Percentiles rank a stretch among this genome's conserved stretches.
Evolutionary conservation across 2,329 filamentous ascomycete genomes (phyloP).

Genomic region (Furcasterigmium sp.): DNA sequence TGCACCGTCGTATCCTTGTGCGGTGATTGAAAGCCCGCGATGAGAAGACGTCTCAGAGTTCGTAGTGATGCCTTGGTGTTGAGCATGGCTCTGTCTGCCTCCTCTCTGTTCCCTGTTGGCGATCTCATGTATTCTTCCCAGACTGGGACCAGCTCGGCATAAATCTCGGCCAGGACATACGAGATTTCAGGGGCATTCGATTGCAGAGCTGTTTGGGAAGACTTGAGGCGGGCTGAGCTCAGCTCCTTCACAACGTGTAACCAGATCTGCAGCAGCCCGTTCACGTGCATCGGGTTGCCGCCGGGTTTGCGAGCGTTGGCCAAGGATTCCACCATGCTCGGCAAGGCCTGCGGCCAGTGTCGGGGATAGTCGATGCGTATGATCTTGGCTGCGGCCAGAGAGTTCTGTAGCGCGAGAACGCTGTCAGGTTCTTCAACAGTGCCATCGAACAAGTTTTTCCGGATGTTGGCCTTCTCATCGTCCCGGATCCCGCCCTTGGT

Average conservation of each 20-base stretch:
- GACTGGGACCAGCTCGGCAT: conserved; percentile 63
- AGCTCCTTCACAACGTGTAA: conserved; percentile 89
- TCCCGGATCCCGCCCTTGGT: conserved; percentile 61
- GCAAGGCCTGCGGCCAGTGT: conserved; percentile 69
- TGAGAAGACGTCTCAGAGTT: conserved; percentile 70
- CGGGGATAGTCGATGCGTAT: conserved; percentile 82
- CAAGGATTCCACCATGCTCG: conserved; percentile 58
- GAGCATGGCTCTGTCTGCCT: conserved; percentile 59
- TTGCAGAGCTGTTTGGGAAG: conserved; percentile 71
- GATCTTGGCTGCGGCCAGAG: conserved; percentile 81
- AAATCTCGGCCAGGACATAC: conserved; percentile 73
- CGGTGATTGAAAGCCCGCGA: conserved; percentile 79
- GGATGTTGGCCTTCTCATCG: conserved; percentile 72
- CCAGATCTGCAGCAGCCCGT: conserved; percentile 69
- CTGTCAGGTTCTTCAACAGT: conserved; percentile 75
- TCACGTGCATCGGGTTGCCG: conserved; percentile 61
- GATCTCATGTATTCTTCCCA: conserved; percentile 60
- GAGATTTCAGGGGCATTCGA: conserved; percentile 77
- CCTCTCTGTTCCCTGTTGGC: conserved; percentile 45
- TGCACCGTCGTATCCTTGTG: conserved; percentile 71
- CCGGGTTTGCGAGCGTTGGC: conserved; percentile 50
- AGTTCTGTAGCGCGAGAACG: conserved; percentile 78
- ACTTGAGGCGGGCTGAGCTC: conserved; percentile 69
- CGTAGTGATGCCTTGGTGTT: conserved; percentile 78
- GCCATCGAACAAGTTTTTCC: conserved; percentile 68